phyloP scores from a whole-genome alignment of 2,329 filamentous ascomycete genomes.

The Thielaviopsis ethacetica region DNA sequence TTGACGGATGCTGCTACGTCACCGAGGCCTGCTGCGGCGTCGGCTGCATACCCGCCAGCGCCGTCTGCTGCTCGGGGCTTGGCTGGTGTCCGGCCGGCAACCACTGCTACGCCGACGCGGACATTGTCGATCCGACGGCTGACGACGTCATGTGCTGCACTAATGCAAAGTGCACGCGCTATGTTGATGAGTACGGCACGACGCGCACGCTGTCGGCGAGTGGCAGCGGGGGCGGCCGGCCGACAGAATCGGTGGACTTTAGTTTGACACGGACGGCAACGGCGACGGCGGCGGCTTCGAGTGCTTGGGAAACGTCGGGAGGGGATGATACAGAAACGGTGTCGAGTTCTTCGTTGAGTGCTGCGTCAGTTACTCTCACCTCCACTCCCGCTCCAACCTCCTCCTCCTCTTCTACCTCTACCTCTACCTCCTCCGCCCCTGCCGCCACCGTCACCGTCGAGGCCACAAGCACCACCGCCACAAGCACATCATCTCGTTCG shows the following conservation, averaged over 20 bases:
- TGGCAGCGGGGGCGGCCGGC: not conserved
- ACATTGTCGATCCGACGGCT: not conserved
- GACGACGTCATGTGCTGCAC: not conserved
- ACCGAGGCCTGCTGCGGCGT: not conserved
- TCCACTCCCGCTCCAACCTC: not conserved
- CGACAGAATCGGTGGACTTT: not conserved
- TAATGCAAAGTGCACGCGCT: not conserved
- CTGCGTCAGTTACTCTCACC: not conserved
- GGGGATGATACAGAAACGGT: not conserved
- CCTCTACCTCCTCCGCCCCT: not conserved
- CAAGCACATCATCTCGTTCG: not conserved
- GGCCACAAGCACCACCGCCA: not conserved
- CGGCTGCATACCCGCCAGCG: not conserved
- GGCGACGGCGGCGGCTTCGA: not conserved
- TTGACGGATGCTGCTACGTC: not conserved
- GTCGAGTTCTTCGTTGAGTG: not conserved
- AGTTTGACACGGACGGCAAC: not conserved
- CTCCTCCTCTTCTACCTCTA: not conserved
- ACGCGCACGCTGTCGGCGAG: not conserved
- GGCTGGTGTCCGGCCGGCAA: not conserved
- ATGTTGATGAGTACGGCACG: conserved; percentile 1
- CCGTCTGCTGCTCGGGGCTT: not conserved
- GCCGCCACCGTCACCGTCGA: not conserved
- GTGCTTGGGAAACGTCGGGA: not conserved
- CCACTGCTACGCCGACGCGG: not conserved